Base-by-base conservation (phyloP, 768 basidiomycete species). In the Mycena venus region DNA sequence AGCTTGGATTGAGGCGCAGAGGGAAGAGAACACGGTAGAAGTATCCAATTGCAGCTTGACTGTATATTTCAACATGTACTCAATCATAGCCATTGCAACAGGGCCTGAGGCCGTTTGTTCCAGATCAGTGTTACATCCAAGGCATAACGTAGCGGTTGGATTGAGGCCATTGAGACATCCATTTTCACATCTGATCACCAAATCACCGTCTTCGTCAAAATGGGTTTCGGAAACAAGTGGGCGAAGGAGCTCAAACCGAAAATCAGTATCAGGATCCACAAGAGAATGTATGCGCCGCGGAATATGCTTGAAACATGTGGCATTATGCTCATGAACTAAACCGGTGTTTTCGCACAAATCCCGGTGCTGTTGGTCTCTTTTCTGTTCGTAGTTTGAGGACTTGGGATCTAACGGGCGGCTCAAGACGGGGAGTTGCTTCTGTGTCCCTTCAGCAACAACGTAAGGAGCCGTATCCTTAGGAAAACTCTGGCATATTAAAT, bases 261-360 rank as follows among this genome's bases (percentile, higher is more conserved):
- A 77, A 44, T 77, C 73, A 15, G 59, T 71, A 36, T 77, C 63
- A 2, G 53, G 47, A 44, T 77, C 73, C 21, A 27, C 29, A 21
- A 53, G 49, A 21, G 29, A 25, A 1, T 62, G 47, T 27, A 70
- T 56, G 23, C 12, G 61, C 11, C 47, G 56, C 31, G 75, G 75
- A 25, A 76, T 38, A 60, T 76, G 56, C 42, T 76, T 76, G 42
- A 76, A 76, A 53, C 75, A 76, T 2, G 75, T 76, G n/a, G 55
- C 72, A 31, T 64, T 68, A 27, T 76, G 75, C 17, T 32, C 2
- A 40, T 76, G 72, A 47, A 47, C 44, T n/a, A 47, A n/a, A 19
- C 44, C 44, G 5, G 44, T 47, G 21, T 47, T 47, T 19, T 47
- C 44, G 21, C 19, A n/a, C 44, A 47, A n/a, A 21, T 47, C 44